Evolutionary conservation across 148 eudicot genomes (phyloP).

Genomic region (Gaultheria prostrata): DNA sequence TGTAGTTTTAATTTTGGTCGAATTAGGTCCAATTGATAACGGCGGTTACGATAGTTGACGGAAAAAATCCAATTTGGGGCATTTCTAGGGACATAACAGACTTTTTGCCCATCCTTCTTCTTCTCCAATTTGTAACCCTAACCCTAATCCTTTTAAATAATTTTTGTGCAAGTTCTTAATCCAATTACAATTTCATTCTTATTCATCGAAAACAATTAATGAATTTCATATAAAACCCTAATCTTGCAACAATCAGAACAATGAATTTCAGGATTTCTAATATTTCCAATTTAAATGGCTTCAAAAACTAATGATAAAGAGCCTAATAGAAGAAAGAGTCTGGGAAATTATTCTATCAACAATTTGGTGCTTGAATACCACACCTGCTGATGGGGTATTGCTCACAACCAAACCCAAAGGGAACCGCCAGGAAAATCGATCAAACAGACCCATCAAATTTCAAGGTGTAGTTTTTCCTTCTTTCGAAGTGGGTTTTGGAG

Average conservation of each 20-base stretch:
- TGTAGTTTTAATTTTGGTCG: too few species aligned
- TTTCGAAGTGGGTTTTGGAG: slow-evolving; percentile 18
- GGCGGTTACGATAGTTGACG: too few species aligned
- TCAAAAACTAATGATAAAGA: background rate
- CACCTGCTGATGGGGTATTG: background rate
- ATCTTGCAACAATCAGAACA: background rate
- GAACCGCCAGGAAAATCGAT: background rate
- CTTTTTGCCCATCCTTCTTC: too few species aligned
- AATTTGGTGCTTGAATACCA: background rate
- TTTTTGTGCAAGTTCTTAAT: background rate
- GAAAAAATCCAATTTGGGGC: too few species aligned
- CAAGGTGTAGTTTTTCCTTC: background rate
- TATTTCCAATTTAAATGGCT: background rate
- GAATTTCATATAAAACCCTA: too few species aligned
- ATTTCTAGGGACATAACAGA: too few species aligned
- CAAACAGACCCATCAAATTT: background rate
- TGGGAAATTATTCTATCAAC: background rate
- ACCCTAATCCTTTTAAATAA: too few species aligned
- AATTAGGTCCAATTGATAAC: too few species aligned
- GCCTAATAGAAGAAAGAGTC: background rate
- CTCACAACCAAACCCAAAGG: background rate
- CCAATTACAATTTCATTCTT: background rate
- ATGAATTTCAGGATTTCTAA: background rate
- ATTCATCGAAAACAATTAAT: background rate
- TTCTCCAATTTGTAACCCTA: too few species aligned